Percentiles rank a stretch among this genome's conserved stretches.
Evolutionary conservation across 2,329 filamentous ascomycete genomes (phyloP).

Genomic region (Colletotrichum orbiculare): DNA sequence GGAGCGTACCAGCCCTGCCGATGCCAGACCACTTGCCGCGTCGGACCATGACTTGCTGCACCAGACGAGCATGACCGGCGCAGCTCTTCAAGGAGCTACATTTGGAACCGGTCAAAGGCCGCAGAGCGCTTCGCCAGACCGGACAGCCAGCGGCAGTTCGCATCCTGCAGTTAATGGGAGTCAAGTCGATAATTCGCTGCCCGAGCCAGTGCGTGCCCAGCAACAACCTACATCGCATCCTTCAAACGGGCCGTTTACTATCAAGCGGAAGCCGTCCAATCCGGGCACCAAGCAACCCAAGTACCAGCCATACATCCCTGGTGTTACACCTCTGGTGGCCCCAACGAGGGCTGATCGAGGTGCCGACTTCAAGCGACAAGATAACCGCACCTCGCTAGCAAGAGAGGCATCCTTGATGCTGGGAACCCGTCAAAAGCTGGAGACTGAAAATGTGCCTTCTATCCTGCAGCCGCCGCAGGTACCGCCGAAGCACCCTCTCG

Average conservation of each 20-base stretch:
- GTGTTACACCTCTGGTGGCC: not conserved
- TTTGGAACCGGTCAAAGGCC: conserved; percentile 36
- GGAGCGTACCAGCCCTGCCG: conserved; percentile 45
- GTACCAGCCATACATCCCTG: conserved; percentile 36
- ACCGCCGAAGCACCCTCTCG: conserved; percentile 36
- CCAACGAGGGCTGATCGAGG: not conserved
- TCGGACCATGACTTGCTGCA: conserved; percentile 32
- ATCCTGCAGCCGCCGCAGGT: conserved; percentile 41
- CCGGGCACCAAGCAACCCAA: conserved; percentile 7
- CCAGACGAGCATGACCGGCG: conserved; percentile 33
- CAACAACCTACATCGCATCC: not conserved
- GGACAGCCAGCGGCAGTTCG: not conserved
- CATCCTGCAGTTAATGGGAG: not conserved
- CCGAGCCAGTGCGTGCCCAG: not conserved
- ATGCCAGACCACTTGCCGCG: conserved; percentile 34
- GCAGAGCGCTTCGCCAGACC: conserved; percentile 6
- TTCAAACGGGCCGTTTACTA: conserved; percentile 8
- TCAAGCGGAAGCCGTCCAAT: conserved; percentile 35
- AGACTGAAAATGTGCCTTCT: conserved; percentile 39
- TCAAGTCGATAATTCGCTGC: not conserved
- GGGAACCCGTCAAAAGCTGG: conserved; percentile 36
- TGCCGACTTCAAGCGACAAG: conserved; percentile 11
- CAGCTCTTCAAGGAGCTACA: conserved; percentile 34
- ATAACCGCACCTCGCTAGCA: conserved; percentile 40
- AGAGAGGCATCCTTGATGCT: conserved; percentile 42